These are phyloP conservation scores for Ganoderma boninense DNA, from an alignment of 1,284 basidiomycete genomes.

Conservation along the genomic window DNA sequence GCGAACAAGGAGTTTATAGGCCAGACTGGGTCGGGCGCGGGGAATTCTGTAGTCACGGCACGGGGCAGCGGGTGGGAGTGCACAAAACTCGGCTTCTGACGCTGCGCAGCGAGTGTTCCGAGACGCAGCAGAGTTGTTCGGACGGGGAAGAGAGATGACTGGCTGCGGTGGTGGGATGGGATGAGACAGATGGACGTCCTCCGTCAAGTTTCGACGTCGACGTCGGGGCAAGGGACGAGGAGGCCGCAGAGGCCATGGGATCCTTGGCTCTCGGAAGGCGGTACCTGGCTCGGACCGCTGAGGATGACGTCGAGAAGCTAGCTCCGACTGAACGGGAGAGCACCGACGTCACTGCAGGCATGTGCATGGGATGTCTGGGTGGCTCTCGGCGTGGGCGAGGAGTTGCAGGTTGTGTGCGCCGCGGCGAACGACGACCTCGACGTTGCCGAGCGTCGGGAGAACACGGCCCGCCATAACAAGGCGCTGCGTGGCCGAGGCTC, in stretches of 20 bases:
- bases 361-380: not conserved
- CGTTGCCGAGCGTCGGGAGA: slow-evolving; percentile 1
- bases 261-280: slow-evolving; percentile 4
- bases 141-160: slow-evolving; percentile 19
- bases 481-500: not conserved
- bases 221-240: slow-evolving; percentile 7
- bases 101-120: slow-evolving; percentile 31
- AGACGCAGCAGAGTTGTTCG: slow-evolving; percentile 13
- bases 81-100: slow-evolving; percentile 23
- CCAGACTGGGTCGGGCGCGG: slow-evolving; percentile 1
- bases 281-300: not conserved
- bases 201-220: slow-evolving; percentile 9
- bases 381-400: not conserved
- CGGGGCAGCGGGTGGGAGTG: slow-evolving; percentile 7
- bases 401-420: not conserved
- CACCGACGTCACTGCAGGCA: not conserved
- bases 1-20: slow-evolving; percentile 25
- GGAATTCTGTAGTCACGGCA: not conserved
- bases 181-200: slow-evolving; percentile 9
- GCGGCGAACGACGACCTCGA: not conserved
- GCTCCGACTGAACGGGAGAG: not conserved
- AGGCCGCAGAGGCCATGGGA: slow-evolving; percentile 2
- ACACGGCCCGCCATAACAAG: not conserved
- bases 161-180: slow-evolving; percentile 11
- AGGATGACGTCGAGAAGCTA: not conserved